Evolutionary conservation across 495 filamentous ascomycete species (phyloP), one percentile per base, ranked within the genome.

Genomic region (Aspergillus cavernicola): DNA sequence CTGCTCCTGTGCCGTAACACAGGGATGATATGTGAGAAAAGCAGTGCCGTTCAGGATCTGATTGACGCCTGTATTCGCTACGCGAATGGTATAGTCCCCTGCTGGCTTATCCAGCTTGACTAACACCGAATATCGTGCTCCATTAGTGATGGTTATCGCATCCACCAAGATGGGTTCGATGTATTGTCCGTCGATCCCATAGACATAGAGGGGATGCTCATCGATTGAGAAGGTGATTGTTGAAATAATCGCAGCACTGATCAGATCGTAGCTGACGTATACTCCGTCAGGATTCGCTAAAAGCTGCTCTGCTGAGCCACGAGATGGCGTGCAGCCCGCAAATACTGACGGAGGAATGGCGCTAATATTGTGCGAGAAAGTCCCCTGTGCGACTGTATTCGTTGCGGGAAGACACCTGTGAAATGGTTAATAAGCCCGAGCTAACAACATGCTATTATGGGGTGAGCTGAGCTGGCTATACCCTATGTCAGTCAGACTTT

Each of bases 401-500:
- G 16, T 22, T 10, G 59, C 56, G 1, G 52, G 50, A 19, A 54
- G 7, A 20, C 59, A 62, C 6, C 57, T 63, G 52, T 19, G 12
- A 11, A 41, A 32, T 15, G 3, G 49, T 61, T 24, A 60, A 50
- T 35, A 8, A 19, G 7, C 33, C 28, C 29, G n/a, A 1, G 7
- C 19, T 1, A 46, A 23, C 24, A 18, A 13, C 10, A 29, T 2
- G 6, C 19, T 15, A 16, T 28, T 5, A 26, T 28, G 3, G 23
- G 19, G 6, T 35, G 23, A 4, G 31, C 4, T 15, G 15, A 60
- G 64, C 62, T 49, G 61, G 64, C 62, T 49, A 49, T 61, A 79
- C 78, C 72, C 79, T 50, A 77, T 77, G 49, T 77, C 72, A 12
- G 76, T 79, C 19, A 82, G 59, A 13, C 53, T 62, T 13, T 55